Percentiles rank a stretch among this genome's conserved stretches.
Conservation (phyloP, 2,329 filamentous ascomycete genomes). For the Ceratocystis cacaofunesta region DNA sequence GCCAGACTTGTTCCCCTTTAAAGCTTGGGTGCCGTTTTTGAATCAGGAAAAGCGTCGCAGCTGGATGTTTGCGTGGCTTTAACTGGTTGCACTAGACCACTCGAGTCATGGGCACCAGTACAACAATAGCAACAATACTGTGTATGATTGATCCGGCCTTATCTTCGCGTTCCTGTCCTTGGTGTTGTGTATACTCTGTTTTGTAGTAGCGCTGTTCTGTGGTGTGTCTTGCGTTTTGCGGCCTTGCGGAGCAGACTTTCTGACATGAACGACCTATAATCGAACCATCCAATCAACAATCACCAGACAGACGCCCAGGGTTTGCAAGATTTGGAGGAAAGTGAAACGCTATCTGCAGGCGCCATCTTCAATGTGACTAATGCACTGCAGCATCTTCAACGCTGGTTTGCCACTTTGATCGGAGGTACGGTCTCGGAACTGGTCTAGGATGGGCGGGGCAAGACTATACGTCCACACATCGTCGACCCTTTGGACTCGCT, state of each 20-base stretch:
- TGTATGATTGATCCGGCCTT: not conserved
- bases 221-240: not conserved
- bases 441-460: too few species aligned
- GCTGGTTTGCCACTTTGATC: not conserved
- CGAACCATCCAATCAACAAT: not conserved
- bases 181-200: too few species aligned
- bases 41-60: not conserved
- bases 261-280: not conserved
- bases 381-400: not conserved
- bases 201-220: too few species aligned
- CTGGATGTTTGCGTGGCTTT: not conserved
- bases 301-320: too few species aligned
- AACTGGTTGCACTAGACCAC: not conserved
- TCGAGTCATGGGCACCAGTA: not conserved
- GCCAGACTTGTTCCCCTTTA: not conserved
- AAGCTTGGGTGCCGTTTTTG: not conserved
- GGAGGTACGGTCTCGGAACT: too few species aligned
- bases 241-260: not conserved
- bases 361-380: not conserved
- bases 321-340: not conserved
- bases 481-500: too few species aligned
- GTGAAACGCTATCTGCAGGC: not conserved
- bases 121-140: not conserved
- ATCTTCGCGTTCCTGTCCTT: not conserved
- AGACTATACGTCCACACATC: too few species aligned